Conservation (phyloP, 495 filamentous ascomycete species). For the Baudoinia panamericana region DNA sequence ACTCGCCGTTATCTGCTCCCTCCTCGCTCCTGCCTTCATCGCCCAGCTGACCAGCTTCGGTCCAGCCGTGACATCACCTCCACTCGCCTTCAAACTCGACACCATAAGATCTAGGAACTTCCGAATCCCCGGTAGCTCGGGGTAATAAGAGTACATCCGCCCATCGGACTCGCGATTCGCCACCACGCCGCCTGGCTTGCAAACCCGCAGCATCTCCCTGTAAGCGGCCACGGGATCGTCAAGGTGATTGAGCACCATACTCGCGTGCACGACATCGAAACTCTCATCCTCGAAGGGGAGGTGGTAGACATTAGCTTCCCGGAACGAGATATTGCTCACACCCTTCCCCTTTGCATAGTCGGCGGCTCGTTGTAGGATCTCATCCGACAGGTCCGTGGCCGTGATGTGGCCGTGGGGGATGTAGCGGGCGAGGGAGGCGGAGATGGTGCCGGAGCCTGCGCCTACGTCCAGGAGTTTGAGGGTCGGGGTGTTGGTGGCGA, state of each 20-base stretch:
- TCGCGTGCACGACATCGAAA: constrained; percentile 33
- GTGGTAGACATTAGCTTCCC: constrained; percentile 27
- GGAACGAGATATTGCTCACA: constrained; percentile 31
- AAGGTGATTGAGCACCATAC: constrained; percentile 34
- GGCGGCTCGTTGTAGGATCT: constrained; percentile 29
- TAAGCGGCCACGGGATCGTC: constrained; percentile 28
- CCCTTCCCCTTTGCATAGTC: constrained; percentile 23
- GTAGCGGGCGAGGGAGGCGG: constrained; percentile 27
- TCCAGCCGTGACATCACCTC: constrained; percentile 28
- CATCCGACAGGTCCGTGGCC: constrained; percentile 31
- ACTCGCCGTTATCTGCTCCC: constrained; percentile 27
- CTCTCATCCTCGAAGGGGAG: constrained; percentile 32
- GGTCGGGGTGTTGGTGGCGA: constrained; percentile 2
- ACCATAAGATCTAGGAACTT: constrained; percentile 29
- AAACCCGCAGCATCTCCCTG: constrained; percentile 34
- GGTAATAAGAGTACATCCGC: constrained; percentile 28
- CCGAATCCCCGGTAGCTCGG: constrained; percentile 25
- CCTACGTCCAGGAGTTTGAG: constrained; percentile 20
- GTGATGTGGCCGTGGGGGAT: constrained; percentile 31
- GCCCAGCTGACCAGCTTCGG: constrained; percentile 34
- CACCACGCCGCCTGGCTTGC: constrained; percentile 33
- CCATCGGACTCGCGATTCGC: constrained; percentile 33
- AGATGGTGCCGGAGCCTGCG: constrained; percentile 21
- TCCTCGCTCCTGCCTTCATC: constrained; percentile 30
- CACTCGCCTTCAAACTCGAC: constrained; percentile 20